Evolutionary conservation across 768 basidiomycete species (phyloP).

Genomic region (Tricholoma bakamatsutake): DNA sequence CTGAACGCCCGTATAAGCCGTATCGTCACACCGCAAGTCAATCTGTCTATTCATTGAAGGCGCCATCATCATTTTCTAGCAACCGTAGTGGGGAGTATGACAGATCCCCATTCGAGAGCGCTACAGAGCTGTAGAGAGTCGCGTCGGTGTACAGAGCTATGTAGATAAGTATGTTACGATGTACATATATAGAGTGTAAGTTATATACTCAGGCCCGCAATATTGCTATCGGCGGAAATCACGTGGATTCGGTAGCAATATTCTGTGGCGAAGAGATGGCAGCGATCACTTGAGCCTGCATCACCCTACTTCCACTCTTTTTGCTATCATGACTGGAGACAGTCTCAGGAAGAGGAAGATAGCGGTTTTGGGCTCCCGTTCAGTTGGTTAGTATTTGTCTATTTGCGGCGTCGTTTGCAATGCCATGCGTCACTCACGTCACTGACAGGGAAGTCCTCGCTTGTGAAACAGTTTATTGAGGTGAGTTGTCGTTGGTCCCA

Average conservation of each 20-base stretch:
- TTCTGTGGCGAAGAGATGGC: not conserved
- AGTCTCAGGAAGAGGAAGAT: conserved; percentile 80
- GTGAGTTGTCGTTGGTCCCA: conserved; percentile 15
- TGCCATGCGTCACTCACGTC: not conserved
- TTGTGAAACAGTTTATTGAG: conserved; percentile 92
- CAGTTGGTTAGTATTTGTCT: conserved; percentile 61
- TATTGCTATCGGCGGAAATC: not conserved
- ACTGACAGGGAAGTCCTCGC: conserved; percentile 84
- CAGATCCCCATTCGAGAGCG: conserved; percentile 63
- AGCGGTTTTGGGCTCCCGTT: conserved; percentile 83
- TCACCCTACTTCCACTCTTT: conserved; percentile 3
- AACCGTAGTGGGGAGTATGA: conserved; percentile 29
- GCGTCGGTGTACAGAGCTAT: conserved; percentile 9
- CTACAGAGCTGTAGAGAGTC: conserved; percentile 35
- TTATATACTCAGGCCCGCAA: not conserved
- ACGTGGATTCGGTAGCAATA: not conserved
- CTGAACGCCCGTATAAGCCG: conserved; percentile 32
- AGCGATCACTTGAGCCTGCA: not conserved
- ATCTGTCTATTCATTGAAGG: conserved; percentile 13
- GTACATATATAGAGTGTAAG: too few relatives aligned
- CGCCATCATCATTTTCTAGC: conserved; percentile 29
- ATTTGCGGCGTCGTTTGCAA: not conserved
- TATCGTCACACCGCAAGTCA: conserved; percentile 14
- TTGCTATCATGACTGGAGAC: conserved; percentile 18
- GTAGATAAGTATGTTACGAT: too few relatives aligned